Evolutionary conservation across 2,329 filamentous ascomycete genomes (phyloP).

Genomic region (Chalara sp.): DNA sequence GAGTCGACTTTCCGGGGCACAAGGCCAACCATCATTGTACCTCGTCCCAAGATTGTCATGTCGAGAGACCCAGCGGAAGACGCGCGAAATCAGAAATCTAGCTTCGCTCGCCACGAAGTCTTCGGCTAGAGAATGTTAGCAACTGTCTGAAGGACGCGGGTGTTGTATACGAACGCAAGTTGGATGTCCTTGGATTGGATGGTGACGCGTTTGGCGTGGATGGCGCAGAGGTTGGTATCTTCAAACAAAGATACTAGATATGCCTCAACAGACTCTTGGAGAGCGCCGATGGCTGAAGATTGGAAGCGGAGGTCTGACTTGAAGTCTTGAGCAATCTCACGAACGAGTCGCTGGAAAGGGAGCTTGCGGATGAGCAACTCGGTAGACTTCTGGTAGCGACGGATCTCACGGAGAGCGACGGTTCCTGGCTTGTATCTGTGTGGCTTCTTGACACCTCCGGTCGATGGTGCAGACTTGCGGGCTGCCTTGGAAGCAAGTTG

Average conservation of each 20-base stretch:
- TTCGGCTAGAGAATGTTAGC: constrained; percentile 39
- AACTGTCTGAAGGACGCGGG: too few species aligned
- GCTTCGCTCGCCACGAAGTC: constrained; percentile 90
- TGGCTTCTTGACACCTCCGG: constrained; percentile 95
- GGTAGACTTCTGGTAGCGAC: constrained; percentile 95
- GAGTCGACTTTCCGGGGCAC: constrained; percentile 2
- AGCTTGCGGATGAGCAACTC: constrained; percentile 96
- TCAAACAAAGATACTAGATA: constrained; percentile 98
- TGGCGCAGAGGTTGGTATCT: constrained; percentile 97
- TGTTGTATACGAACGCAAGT: constrained; percentile 47
- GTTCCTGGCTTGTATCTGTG: constrained; percentile 87
- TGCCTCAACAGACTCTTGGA: constrained; percentile 97
- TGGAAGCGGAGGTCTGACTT: constrained; percentile 97
- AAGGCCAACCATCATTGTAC: neutral
- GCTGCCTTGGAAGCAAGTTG: constrained; percentile 97
- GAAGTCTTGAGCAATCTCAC: constrained; percentile 95
- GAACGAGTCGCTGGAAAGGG: constrained; percentile 94
- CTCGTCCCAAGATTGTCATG: constrained; percentile 10
- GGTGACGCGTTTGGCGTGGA: constrained; percentile 98
- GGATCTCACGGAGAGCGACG: constrained; percentile 96
- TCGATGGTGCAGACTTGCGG: constrained; percentile 95
- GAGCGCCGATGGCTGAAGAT: constrained; percentile 91
- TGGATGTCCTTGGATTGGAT: constrained; percentile 95
- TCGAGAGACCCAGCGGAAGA: constrained; percentile 3
- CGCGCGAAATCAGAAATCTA: constrained; percentile 37